A percentile compares a stretch with the other conserved stretches of the same genome.
Evolutionary conservation across 139 green algal species (phyloP).

Genomic region (Tetraselmis chui): DNA sequence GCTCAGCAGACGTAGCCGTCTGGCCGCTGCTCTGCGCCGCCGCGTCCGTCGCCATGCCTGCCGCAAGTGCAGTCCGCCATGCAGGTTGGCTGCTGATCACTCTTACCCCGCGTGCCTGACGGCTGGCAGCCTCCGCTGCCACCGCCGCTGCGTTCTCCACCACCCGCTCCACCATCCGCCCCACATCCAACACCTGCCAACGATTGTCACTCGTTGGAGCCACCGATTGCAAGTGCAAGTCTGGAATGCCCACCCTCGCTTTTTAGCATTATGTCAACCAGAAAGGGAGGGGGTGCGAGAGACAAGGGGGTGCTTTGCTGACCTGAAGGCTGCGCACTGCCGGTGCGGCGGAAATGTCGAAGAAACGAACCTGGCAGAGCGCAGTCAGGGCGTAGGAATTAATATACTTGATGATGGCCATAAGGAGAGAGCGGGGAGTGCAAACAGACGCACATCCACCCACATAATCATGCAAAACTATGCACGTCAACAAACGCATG

Average conservation of each 20-base stretch:
- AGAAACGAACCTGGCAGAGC: not conserved
- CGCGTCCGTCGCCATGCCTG: not conserved
- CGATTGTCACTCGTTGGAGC: too few species aligned
- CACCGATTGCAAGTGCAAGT: too few species aligned
- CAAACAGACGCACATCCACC: too few species aligned
- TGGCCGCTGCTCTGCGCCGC: not conserved
- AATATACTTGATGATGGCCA: too few species aligned
- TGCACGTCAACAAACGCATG: too few species aligned
- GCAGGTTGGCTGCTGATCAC: not conserved
- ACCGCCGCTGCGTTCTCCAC: not conserved
- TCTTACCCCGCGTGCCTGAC: not conserved
- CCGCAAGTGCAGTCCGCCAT: not conserved
- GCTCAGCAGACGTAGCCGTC: not conserved
- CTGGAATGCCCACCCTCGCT: too few species aligned
- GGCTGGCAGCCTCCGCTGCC: not conserved
- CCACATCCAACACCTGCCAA: not conserved
- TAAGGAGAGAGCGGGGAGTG: too few species aligned
- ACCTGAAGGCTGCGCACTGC: not conserved
- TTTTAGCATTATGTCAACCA: too few species aligned
- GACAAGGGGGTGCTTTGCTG: not conserved
- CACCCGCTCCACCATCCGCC: not conserved
- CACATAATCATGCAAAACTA: too few species aligned
- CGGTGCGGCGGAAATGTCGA: not conserved
- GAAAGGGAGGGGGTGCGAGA: not conserved
- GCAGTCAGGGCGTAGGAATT: conserved; percentile 1